Conservation (phyloP, 2,329 filamentous ascomycete genomes). For the Neophaeococcomyces mojaviensis region DNA sequence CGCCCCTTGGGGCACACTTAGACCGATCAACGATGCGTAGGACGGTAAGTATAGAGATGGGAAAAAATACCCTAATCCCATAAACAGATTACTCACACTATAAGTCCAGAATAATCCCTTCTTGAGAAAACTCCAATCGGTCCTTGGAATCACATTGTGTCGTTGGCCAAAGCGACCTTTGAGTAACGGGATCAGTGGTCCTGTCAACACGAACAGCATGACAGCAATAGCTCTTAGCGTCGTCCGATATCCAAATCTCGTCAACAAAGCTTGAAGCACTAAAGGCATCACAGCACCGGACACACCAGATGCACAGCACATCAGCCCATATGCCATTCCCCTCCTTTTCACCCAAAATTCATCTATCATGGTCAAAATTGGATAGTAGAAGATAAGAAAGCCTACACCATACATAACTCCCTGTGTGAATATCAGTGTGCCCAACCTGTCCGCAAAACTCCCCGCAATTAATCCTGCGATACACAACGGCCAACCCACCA, state of each 20-base stretch:
- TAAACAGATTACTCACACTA: slow-evolving; percentile 33
- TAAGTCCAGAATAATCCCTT: slow-evolving; percentile 38
- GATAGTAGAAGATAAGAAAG: slow-evolving; percentile 32
- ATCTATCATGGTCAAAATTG: slow-evolving; percentile 35
- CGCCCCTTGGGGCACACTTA: slow-evolving; percentile 12
- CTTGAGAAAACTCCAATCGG: slow-evolving; percentile 30
- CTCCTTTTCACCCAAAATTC: slow-evolving; percentile 34
- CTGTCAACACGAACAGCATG: slow-evolving; percentile 29
- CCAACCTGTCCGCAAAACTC: slow-evolving; percentile 30
- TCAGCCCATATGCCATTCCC: slow-evolving; percentile 26
- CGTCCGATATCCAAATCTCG: slow-evolving; percentile 34
- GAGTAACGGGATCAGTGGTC: slow-evolving; percentile 34
- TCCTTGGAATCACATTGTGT: slow-evolving; percentile 14
- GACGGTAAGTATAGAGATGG: slow-evolving; percentile 33
- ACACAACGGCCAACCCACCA: slow-evolving; percentile 32
- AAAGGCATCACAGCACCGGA: slow-evolving; percentile 42
- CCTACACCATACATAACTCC: slow-evolving; percentile 35
- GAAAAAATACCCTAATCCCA: slow-evolving; percentile 32
- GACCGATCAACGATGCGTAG: slow-evolving; percentile 25
- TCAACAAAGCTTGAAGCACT: slow-evolving; percentile 36
- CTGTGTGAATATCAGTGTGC: slow-evolving; percentile 34
- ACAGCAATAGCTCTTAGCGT: slow-evolving; percentile 39
- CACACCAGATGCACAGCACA: slow-evolving; percentile 28
- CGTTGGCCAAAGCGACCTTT: slow-evolving; percentile 26
- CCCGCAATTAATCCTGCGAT: slow-evolving; percentile 30